Conservation (phyloP, 1,284 basidiomycete genomes). For the Malassezia globosa region DNA sequence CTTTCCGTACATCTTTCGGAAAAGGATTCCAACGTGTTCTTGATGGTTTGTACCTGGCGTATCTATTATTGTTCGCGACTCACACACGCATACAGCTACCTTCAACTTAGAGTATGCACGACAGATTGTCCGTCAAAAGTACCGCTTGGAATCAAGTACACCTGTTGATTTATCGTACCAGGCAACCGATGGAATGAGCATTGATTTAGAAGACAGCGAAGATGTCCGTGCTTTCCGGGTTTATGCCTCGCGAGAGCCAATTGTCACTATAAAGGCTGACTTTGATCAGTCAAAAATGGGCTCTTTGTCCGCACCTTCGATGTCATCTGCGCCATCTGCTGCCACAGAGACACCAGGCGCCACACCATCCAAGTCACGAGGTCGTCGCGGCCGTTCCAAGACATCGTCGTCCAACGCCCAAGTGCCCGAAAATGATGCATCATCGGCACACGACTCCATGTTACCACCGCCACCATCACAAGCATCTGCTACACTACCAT, state of each 20-base stretch:
- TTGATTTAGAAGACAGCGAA: conserved; percentile 26
- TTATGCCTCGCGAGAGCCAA: conserved; percentile 20
- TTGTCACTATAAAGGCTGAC: conserved; percentile 20
- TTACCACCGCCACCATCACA: not conserved
- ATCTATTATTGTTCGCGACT: not conserved
- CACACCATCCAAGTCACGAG: not conserved
- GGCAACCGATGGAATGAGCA: conserved; percentile 23
- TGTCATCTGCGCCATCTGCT: not conserved
- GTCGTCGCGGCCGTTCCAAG: not conserved
- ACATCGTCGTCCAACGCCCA: not conserved
- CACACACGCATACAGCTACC: not conserved
- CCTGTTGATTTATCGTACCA: conserved; percentile 24
- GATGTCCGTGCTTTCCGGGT: conserved; percentile 27
- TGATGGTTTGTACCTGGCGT: conserved; percentile 3
- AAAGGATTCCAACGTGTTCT: conserved; percentile 15
- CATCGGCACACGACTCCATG: not conserved
- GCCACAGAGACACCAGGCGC: not conserved
- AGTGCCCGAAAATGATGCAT: not conserved
- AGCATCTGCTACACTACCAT: not conserved
- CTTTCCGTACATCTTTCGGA: conserved; percentile 12
- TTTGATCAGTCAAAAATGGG: not conserved
- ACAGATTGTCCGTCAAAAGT: conserved; percentile 17
- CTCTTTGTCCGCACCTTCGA: too few species aligned
- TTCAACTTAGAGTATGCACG: conserved; percentile 6
- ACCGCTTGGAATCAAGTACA: conserved; percentile 13